Base-by-base conservation (phyloP, 345 rosid genomes). In the Linum trigynum region DNA sequence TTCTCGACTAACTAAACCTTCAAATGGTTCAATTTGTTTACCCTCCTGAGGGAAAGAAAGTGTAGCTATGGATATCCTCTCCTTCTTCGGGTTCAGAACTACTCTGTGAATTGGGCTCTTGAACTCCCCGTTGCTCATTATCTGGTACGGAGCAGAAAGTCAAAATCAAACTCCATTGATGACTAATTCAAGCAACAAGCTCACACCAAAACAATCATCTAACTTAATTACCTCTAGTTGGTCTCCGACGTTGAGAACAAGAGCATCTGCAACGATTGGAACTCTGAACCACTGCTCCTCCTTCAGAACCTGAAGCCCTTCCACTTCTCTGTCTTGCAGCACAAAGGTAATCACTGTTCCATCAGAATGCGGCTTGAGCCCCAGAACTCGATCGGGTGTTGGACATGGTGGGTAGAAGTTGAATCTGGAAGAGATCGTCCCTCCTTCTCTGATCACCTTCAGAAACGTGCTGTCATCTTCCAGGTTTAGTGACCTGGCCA, bases 341-440 rank as follows among this genome's bases (percentile, higher is more conserved):
- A 71, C 48, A 65, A 71, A 6, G 3, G 69, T 65, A 38, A 65
- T 43, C 2, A 35, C 61, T 32, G 74, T 38, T 48, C 74, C 74
- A 71, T 71, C 69, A 2, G 74, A 71, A 39, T 65, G 74, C 45
- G 74, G 69, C 58, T 60, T 71, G 0, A 45, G 35, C 0, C 74
- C 69, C 10, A 71, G 60, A 60, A 71, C 50, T 39, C 60, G 51
- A 7, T 71, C 69, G 11, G 68, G 69, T 17, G 8, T 64, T 39
- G 74, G 69, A 65, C 74, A 65, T 39, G 23, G 5, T 0, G 74
- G 69, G 59, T 71, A 71, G 61, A 64, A 65, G 53, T 71, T 71
- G 36, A 71, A 71, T 56, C 74, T 71, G 32, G 61, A 61, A 32
- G 61, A 55, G 62, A 71, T 65, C 1, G 39, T 7, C 35, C 38